A percentile compares a stretch with the other conserved stretches of the same genome.
These are phyloP conservation scores for Juncus inflexus DNA, from an alignment of 176 grass and related monocot genomes.

Conservation along the genomic window DNA sequence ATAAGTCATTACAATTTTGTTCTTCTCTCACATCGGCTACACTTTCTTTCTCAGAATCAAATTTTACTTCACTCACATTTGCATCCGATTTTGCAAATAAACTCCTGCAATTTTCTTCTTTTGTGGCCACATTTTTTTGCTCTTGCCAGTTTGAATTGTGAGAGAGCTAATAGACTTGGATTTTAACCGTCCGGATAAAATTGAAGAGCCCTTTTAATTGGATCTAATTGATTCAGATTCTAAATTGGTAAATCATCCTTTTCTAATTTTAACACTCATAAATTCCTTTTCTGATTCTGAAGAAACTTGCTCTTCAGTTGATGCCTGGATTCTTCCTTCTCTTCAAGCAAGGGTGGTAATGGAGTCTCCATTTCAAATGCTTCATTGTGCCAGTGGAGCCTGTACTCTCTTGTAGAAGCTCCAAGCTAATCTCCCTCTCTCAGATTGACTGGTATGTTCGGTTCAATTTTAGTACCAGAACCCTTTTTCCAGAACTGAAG, in stretches of 20 bases:
- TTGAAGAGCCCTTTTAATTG: slow-evolving; percentile 35
- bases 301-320: slow-evolving; percentile 13
- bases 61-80: too few species aligned
- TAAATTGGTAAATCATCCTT: slow-evolving; percentile 24
- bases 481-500: slow-evolving; percentile 87
- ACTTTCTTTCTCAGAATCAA: too few species aligned
- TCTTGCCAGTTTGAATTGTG: slow-evolving; percentile 52
- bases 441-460: slow-evolving; percentile 48
- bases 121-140: too few species aligned
- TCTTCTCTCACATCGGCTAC: slow-evolving; percentile 14
- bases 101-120: slow-evolving; percentile 19
- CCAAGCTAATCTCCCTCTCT: slow-evolving; percentile 57
- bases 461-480: slow-evolving; percentile 69
- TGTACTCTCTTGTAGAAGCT: slow-evolving; percentile 66
- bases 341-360: slow-evolving; percentile 58
- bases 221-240: slow-evolving; percentile 37
- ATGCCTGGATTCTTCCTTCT: slow-evolving; percentile 65
- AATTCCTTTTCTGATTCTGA: slow-evolving; percentile 31
- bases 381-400: slow-evolving; percentile 60
- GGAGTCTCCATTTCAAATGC: slow-evolving; percentile 66
- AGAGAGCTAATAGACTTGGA: slow-evolving; percentile 70
- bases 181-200: slow-evolving; percentile 50
- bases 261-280: slow-evolving; percentile 12
- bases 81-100: slow-evolving; percentile 40
- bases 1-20: slow-evolving; percentile 20